A percentile compares a stretch with the other conserved stretches of the same genome.
Conservation (phyloP, 352 stramenopile species). For the Phytophthora agathidicida region DNA sequence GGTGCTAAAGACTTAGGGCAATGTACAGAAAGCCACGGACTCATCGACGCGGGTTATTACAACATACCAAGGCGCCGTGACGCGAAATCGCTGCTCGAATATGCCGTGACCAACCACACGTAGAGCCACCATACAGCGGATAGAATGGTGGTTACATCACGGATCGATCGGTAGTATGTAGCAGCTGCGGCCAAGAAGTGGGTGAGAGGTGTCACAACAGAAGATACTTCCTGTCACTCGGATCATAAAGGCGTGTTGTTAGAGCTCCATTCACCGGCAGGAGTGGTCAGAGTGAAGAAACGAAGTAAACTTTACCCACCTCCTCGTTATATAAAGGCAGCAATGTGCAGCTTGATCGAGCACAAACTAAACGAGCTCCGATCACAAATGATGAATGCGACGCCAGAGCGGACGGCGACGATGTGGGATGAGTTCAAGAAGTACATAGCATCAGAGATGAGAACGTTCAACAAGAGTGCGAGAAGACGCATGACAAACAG, state of each 20-base stretch:
- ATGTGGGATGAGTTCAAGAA: neutral
- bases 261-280: neutral
- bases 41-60: neutral
- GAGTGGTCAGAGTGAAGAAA: neutral
- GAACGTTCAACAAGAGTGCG: neutral
- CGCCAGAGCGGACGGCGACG: neutral
- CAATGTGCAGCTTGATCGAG: neutral
- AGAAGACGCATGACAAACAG: neutral
- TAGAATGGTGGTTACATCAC: neutral
- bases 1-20: neutral
- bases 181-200: neutral
- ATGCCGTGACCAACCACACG: neutral
- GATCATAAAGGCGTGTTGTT: constrained; percentile 1
- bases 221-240: neutral
- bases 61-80: neutral
- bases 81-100: neutral
- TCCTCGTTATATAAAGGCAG: neutral
- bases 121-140: neutral
- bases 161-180: constrained; percentile 4
- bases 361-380: neutral
- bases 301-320: neutral
- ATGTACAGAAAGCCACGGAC: neutral
- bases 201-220: neutral
- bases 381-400: neutral
- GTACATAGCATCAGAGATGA: neutral